Base-by-base conservation (phyloP, 2,329 filamentous ascomycete species). In the Ustulina deusta region DNA sequence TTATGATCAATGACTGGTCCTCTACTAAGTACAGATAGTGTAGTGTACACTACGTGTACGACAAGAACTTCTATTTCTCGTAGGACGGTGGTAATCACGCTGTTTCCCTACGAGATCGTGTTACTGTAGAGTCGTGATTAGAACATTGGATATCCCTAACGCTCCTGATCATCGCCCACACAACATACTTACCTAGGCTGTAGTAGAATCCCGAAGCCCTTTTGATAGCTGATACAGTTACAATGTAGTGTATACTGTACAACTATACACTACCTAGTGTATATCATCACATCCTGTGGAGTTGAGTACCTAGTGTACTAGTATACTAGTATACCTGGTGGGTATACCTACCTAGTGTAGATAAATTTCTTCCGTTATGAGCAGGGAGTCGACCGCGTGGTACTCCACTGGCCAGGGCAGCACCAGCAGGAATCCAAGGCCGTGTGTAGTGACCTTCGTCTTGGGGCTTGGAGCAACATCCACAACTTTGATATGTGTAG, bases 341-440 rank as follows among this genome's bases (percentile, higher is more conserved):
- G 7, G 20, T 48, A 7, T 25, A 20, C 29, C 20, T 6, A 9
- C 25, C n/a, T 38, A 38, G 15, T 20, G 34, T 55, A 20, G n/a
- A 17, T 20, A 55, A 46, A 48, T 49, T 32, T 51, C 52, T 63
- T 57, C 44, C 34, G 32, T 57, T 22, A 60, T 49, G 49, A 40
- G 49, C 61, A 67, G 49, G 60, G 55, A 40, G 44, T 44, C 20
- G 11, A 38, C 54, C 54, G 56, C 61, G 55, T 60, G 65, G 61
- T 49, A 20, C 65, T 67, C 65, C 65, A 64, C 60, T 56, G 25
- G 22, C 22, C 22, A 13, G 54, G 36, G 22, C 36, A 29, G 15
- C 15, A 10, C 36, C 54, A 42, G 36, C 46, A 3, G 25, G 22
- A 11, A 27, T 13, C 25, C 22, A 29, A 11, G n/a, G n/a, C n/a